Evolutionary conservation across 805 yeast genomes (phyloP).

Genomic region (Starmerella kuoi): DNA sequence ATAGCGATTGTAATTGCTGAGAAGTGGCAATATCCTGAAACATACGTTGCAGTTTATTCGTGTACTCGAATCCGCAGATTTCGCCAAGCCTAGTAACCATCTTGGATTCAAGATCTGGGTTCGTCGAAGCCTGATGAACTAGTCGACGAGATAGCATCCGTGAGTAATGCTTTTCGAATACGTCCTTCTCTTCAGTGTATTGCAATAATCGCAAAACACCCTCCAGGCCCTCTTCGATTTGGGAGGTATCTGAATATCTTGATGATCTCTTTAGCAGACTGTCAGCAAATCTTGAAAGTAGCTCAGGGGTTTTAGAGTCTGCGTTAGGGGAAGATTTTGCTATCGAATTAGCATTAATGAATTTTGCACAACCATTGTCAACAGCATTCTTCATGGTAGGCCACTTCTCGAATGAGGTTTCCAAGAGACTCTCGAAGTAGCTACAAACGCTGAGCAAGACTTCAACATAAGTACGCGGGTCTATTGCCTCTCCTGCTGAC

Average conservation of each 20-base stretch:
- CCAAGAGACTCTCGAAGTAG: slow-evolving; percentile 54
- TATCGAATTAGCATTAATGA: slow-evolving; percentile 69
- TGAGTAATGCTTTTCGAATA: slow-evolving; percentile 86
- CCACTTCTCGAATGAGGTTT: slow-evolving; percentile 55
- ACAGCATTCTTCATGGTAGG: slow-evolving; percentile 73
- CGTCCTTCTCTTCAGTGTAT: slow-evolving; percentile 85
- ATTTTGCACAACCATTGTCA: slow-evolving; percentile 76
- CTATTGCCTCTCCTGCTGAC: slow-evolving; percentile 31
- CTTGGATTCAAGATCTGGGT: slow-evolving; percentile 72
- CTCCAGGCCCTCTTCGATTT: slow-evolving; percentile 57
- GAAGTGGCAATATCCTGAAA: slow-evolving; percentile 86
- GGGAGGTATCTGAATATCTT: slow-evolving; percentile 51
- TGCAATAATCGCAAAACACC: slow-evolving; percentile 79
- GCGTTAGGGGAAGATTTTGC: slow-evolving; percentile 39
- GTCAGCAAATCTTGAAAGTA: slow-evolving; percentile 82
- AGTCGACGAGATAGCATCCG: slow-evolving; percentile 79
- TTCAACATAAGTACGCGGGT: slow-evolving; percentile 71
- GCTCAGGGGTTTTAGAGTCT: slow-evolving; percentile 77
- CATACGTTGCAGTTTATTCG: slow-evolving; percentile 90
- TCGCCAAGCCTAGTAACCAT: slow-evolving; percentile 77
- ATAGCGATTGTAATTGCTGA: slow-evolving; percentile 52
- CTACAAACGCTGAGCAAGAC: slow-evolving; percentile 59
- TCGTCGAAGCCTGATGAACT: slow-evolving; percentile 72
- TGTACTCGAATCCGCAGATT: slow-evolving; percentile 83
- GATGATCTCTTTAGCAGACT: slow-evolving; percentile 63